Percentiles rank a stretch among this genome's conserved stretches.
Conservation (phyloP, 768 basidiomycete species). For the Lactarius akahatsu region DNA sequence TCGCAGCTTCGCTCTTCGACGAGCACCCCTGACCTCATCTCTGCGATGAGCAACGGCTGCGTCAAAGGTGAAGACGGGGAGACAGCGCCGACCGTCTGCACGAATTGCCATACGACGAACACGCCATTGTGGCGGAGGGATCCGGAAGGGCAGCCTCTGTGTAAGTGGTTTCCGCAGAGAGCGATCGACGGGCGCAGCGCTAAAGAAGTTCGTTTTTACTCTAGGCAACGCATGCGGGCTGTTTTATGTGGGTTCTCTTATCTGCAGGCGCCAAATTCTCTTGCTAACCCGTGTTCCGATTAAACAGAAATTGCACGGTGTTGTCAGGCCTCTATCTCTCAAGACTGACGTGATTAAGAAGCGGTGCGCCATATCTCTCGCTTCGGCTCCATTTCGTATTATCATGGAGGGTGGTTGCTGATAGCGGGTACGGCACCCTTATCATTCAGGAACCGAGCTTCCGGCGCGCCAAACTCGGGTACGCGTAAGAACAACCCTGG, state of each 20-base stretch:
- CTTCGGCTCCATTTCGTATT: not conserved
- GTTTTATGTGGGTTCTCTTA: constrained; percentile 70
- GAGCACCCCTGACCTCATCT: constrained; percentile 64
- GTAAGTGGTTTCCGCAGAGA: constrained; percentile 45
- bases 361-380: constrained; percentile 47
- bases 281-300: constrained; percentile 22
- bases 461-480: constrained; percentile 64
- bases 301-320: constrained; percentile 87
- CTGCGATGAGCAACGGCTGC: constrained; percentile 34
- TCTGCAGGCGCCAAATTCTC: constrained; percentile 16
- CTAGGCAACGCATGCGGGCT: constrained; percentile 88
- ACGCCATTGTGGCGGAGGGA: constrained; percentile 92
- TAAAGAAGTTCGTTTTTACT: constrained; percentile 18
- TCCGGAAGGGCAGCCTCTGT: constrained; percentile 89
- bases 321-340: constrained; percentile 88
- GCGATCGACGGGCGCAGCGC: constrained; percentile 28
- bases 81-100: constrained; percentile 77
- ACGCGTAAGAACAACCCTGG: constrained; percentile 60
- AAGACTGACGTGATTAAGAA: constrained; percentile 99
- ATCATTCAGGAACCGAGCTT: constrained; percentile 68
- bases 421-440: constrained; percentile 16
- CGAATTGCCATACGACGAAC: constrained; percentile 94
- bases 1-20: constrained; percentile 51
- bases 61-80: constrained; percentile 65
- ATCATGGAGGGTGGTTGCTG: constrained; percentile 9